A percentile compares a stretch with the other conserved stretches of the same genome.
phyloP scores from a whole-genome alignment of 2,329 filamentous ascomycete genomes.

The Venturia aucupariae region DNA sequence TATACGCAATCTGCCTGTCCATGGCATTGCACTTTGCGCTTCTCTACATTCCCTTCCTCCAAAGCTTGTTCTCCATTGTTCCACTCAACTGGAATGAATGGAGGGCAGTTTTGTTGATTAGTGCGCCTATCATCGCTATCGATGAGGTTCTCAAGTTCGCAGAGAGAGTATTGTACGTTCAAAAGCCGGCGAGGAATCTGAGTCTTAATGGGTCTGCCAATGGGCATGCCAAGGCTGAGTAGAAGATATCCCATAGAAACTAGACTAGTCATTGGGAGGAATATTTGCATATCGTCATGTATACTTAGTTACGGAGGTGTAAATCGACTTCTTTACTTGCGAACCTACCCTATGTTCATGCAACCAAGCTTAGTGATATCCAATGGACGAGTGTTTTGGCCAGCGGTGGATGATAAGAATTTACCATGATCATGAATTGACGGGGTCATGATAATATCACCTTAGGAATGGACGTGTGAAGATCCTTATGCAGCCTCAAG shows the following conservation, averaged over 20 bases:
- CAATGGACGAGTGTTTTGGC: no score
- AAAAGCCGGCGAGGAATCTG: conserved; percentile 30
- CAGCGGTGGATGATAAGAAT: no score
- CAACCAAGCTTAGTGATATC: background rate
- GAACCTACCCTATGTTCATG: background rate
- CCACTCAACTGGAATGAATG: conserved; percentile 81
- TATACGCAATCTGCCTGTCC: conserved; percentile 84
- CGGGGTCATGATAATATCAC: background rate
- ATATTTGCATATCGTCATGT: conserved; percentile 1
- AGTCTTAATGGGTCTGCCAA: background rate
- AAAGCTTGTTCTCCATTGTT: conserved; percentile 81
- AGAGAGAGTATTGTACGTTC: conserved; percentile 57
- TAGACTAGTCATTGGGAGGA: background rate
- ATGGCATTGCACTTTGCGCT: conserved; percentile 95
- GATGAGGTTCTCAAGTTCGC: conserved; percentile 64
- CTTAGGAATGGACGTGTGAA: background rate
- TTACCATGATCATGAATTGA: background rate
- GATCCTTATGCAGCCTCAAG: background rate
- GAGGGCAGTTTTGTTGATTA: conserved; percentile 83
- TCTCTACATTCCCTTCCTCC: conserved; percentile 83
- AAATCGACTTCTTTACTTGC: background rate
- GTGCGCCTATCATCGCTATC: conserved; percentile 70
- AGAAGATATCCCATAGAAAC: background rate
- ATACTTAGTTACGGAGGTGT: background rate
- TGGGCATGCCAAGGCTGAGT: conserved; percentile 8